Percentiles rank a stretch among this genome's conserved stretches.
phyloP scores from a whole-genome alignment of 306 rosid genomes.

The Lathyrus oleraceus region DNA sequence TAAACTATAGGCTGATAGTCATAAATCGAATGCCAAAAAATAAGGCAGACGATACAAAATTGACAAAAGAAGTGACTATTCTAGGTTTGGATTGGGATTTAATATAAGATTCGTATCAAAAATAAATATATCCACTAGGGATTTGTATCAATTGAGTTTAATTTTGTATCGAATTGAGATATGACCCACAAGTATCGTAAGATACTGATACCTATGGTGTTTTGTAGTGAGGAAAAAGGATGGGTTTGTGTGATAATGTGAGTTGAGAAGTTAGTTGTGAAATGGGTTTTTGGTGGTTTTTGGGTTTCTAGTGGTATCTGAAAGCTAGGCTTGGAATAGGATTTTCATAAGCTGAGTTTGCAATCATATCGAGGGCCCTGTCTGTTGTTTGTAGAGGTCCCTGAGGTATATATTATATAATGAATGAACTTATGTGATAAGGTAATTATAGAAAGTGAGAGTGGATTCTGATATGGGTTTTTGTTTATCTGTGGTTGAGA shows the following conservation, averaged over 20 bases:
- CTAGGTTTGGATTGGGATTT: neutral
- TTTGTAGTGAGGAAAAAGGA: neutral
- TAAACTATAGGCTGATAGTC: no score
- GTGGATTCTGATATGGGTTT: conserved; percentile 6
- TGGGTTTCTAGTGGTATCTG: neutral
- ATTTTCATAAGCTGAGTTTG: conserved; percentile 1
- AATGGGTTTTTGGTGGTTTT: neutral
- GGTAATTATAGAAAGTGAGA: neutral
- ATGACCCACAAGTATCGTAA: neutral
- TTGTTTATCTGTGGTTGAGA: neutral
- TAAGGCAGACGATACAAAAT: neutral
- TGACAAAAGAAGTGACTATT: neutral
- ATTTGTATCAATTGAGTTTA: neutral
- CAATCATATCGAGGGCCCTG: neutral
- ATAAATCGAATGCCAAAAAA: no score
- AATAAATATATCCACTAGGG: neutral
- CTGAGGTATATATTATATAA: neutral
- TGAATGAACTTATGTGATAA: neutral
- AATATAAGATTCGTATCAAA: neutral
- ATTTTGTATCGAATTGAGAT: neutral
- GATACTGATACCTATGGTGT: neutral
- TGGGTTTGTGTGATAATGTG: neutral
- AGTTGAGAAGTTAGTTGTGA: neutral
- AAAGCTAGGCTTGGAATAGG: neutral
- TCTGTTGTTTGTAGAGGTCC: conserved; percentile 18